These are phyloP conservation scores for Chenopodium album DNA, from an alignment of 148 eudicot species.

Conservation along the genomic window DNA sequence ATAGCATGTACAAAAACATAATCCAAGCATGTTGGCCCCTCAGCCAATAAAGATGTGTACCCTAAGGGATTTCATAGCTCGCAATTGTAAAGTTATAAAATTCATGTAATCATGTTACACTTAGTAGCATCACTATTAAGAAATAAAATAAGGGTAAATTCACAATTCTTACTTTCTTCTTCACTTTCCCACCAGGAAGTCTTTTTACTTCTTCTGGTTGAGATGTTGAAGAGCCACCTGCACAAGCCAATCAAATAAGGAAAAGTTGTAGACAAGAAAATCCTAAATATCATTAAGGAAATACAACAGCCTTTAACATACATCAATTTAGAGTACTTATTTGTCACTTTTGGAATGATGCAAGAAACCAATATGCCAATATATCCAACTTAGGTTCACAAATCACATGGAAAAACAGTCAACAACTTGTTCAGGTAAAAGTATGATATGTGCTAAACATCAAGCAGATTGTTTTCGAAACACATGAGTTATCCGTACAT, in stretches of 20 bases:
- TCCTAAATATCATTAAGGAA: background rate
- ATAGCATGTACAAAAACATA: background rate
- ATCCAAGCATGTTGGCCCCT: background rate
- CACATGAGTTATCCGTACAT: background rate
- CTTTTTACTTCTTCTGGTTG: conserved; percentile 84
- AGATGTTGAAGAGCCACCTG: conserved; percentile 71
- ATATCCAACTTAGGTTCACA: background rate
- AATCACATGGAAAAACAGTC: background rate
- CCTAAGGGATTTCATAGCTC: background rate
- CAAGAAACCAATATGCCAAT: background rate
- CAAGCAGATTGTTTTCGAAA: background rate
- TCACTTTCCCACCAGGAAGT: conserved; percentile 94
- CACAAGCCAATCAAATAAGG: conserved; percentile 18
- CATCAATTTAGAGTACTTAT: background rate
- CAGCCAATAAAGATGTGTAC: background rate
- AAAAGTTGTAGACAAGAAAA: background rate
- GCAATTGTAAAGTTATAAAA: background rate
- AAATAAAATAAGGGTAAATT: background rate
- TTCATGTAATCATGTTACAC: background rate
- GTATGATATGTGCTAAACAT: background rate
- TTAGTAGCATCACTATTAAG: background rate
- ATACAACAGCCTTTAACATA: background rate
- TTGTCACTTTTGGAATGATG: background rate
- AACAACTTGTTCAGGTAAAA: background rate
- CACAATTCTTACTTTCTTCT: conserved; percentile 71